These are phyloP conservation scores for Cichorium intybus DNA, from an alignment of 140 eudicot genomes.

Conservation along the genomic window DNA sequence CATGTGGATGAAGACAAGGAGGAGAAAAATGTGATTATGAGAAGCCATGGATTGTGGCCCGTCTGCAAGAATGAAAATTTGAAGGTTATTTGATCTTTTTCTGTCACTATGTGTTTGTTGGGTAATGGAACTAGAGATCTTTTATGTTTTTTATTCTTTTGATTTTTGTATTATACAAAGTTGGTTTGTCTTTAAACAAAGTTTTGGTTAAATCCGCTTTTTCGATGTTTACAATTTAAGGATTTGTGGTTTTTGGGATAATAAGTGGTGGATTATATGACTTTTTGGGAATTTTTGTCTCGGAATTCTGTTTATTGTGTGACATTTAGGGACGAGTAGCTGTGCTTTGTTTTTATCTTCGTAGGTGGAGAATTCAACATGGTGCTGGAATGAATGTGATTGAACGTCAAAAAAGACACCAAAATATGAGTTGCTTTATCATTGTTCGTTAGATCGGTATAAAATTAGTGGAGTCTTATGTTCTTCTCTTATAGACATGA, in stretches of 20 bases:
- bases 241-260: neutral
- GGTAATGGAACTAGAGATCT: slow-evolving; percentile 28
- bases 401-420: neutral
- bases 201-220: slow-evolving; percentile 3
- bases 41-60: slow-evolving; percentile 52
- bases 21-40: slow-evolving; percentile 22
- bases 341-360: slow-evolving; percentile 2
- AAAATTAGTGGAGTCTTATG: no score
- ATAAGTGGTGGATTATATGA: neutral
- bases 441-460: no score
- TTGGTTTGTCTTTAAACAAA: neutral
- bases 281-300: slow-evolving; percentile 1
- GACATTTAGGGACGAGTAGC: slow-evolving; percentile 3
- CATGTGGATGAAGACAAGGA: slow-evolving; percentile 27
- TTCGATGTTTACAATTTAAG: slow-evolving; percentile 49
- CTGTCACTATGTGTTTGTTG: slow-evolving; percentile 51
- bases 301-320: slow-evolving; percentile 9
- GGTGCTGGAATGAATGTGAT: neutral
- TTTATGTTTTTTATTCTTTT: slow-evolving; percentile 16
- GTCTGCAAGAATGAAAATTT: slow-evolving; percentile 13
- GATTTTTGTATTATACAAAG: slow-evolving; percentile 22
- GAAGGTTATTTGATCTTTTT: slow-evolving; percentile 13
- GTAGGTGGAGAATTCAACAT: slow-evolving; percentile 16
- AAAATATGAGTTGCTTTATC: no score
- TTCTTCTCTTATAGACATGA: no score